Percentiles rank a stretch among this genome's conserved stretches.
phyloP scores from a whole-genome alignment of 2,329 filamentous ascomycete genomes.

The Neocucurbitaria cava region DNA sequence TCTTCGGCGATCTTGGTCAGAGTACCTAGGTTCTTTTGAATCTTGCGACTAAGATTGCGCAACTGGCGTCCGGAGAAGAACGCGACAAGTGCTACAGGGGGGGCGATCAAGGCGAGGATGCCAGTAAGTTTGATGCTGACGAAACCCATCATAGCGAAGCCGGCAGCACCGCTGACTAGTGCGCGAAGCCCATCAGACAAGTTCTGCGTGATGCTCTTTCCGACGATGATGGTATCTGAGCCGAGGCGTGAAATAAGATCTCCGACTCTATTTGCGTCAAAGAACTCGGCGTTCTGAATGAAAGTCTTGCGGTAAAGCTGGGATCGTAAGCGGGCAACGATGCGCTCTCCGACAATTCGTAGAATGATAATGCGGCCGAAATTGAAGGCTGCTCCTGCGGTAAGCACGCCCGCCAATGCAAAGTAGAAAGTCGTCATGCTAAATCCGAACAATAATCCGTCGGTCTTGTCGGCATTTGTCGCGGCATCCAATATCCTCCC shows the following conservation, averaged over 20 bases:
- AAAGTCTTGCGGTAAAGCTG: constrained; percentile 91
- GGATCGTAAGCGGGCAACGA: constrained; percentile 87
- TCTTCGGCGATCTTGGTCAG: constrained; percentile 98
- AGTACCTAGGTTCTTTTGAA: constrained; percentile 91
- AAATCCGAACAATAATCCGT: constrained; percentile 80
- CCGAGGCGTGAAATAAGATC: constrained; percentile 95
- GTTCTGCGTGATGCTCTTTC: constrained; percentile 98
- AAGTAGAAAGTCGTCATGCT: constrained; percentile 88
- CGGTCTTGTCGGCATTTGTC: constrained; percentile 70
- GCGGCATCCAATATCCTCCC: constrained; percentile 94
- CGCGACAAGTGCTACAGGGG: constrained; percentile 86
- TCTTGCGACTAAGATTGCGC: constrained; percentile 86
- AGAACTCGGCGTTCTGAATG: constrained; percentile 98
- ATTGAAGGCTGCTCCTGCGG: constrained; percentile 85
- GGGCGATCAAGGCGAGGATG: constrained; percentile 84
- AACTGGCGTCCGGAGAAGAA: constrained; percentile 92
- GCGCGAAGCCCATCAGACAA: constrained; percentile 93
- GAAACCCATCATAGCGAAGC: constrained; percentile 94
- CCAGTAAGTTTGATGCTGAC: constrained; percentile 90
- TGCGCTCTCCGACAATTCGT: constrained; percentile 91
- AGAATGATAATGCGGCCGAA: constrained; percentile 93
- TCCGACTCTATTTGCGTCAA: constrained; percentile 95
- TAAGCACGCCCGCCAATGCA: constrained; percentile 75
- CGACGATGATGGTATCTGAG: constrained; percentile 96
- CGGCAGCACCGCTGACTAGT: constrained; percentile 86